Conservation (phyloP, 2,329 filamentous ascomycete species). For the Cyphellophora attinorum region DNA sequence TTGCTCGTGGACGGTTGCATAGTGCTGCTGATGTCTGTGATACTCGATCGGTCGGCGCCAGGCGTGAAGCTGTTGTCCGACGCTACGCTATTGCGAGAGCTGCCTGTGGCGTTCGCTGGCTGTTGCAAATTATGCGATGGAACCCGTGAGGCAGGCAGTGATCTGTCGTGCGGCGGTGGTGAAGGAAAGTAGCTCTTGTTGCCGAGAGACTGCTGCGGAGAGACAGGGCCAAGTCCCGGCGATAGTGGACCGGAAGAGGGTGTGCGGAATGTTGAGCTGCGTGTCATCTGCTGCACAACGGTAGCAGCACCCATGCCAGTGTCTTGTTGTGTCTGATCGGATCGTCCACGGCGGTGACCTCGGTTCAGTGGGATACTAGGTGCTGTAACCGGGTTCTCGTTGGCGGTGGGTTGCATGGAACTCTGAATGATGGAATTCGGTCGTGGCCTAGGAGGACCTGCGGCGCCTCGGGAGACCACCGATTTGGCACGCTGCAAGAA, state of each 20-base stretch:
- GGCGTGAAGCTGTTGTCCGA: constrained; percentile 38
- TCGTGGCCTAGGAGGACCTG: constrained; percentile 28
- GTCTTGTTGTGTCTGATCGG: constrained; percentile 30
- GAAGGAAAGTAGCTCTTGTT: constrained; percentile 52
- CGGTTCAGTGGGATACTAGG: constrained; percentile 38
- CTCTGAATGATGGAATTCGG: constrained; percentile 35
- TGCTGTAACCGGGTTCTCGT: constrained; percentile 38
- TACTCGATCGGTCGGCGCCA: constrained; percentile 25
- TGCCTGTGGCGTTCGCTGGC: constrained; percentile 49
- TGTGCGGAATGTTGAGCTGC: constrained; percentile 44
- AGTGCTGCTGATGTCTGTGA: constrained; percentile 42
- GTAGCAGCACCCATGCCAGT: constrained; percentile 46
- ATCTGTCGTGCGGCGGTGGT: constrained; percentile 22
- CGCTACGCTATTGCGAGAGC: constrained; percentile 49
- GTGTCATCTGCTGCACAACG: constrained; percentile 85
- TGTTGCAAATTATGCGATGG: constrained; percentile 20
- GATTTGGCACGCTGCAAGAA: constrained; percentile 53
- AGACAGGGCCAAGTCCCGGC: constrained; percentile 45
- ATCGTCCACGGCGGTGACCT: constrained; percentile 39
- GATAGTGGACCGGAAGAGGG: constrained; percentile 44
- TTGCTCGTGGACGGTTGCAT: constrained; percentile 19
- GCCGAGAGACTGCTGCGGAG: constrained; percentile 28
- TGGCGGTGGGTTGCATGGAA: constrained; percentile 25
- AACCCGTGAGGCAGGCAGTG: constrained; percentile 17
- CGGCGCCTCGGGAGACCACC: constrained; percentile 35